These are phyloP conservation scores for Paulownia fortunei DNA, from an alignment of 257 asterid species.

Conservation along the genomic window DNA sequence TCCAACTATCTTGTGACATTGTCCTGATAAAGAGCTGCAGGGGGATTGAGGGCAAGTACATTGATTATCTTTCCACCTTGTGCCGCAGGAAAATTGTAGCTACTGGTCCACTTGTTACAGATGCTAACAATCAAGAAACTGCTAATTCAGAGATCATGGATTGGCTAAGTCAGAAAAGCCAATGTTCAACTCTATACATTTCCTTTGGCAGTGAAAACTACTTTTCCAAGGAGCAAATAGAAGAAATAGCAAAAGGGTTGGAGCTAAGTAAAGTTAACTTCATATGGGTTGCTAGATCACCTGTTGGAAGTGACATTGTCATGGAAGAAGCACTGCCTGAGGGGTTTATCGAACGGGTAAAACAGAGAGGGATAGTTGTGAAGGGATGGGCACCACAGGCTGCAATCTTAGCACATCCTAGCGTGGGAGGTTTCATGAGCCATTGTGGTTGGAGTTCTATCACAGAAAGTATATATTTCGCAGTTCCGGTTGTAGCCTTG, in stretches of 20 bases:
- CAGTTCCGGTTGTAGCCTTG: constrained; percentile 43
- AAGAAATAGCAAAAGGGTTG: constrained; percentile 44
- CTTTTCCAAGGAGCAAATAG: constrained; percentile 39
- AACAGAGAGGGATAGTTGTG: constrained; percentile 35
- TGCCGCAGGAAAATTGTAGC: constrained; percentile 35
- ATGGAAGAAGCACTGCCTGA: constrained; percentile 31
- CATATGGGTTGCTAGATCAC: constrained; percentile 47
- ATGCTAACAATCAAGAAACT: not conserved
- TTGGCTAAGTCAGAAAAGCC: constrained; percentile 38
- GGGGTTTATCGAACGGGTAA: constrained; percentile 39
- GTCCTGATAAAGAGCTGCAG: constrained; percentile 40
- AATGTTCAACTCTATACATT: constrained; percentile 42
- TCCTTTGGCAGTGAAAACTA: constrained; percentile 59
- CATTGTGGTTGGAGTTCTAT: constrained; percentile 61
- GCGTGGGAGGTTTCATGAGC: constrained; percentile 49
- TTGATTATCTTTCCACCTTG: constrained; percentile 42
- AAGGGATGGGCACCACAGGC: constrained; percentile 47
- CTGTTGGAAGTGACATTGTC: not conserved
- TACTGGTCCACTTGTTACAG: constrained; percentile 42
- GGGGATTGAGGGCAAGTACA: constrained; percentile 44
- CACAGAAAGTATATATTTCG: constrained; percentile 31
- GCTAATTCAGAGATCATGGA: constrained; percentile 30
- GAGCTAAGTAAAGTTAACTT: constrained; percentile 42
- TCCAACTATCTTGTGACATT: constrained; percentile 39
- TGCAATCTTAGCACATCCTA: constrained; percentile 35